Percentiles rank a stretch among this genome's conserved stretches.
Conservation (phyloP, 345 rosid species). For the Populus nigra region DNA sequence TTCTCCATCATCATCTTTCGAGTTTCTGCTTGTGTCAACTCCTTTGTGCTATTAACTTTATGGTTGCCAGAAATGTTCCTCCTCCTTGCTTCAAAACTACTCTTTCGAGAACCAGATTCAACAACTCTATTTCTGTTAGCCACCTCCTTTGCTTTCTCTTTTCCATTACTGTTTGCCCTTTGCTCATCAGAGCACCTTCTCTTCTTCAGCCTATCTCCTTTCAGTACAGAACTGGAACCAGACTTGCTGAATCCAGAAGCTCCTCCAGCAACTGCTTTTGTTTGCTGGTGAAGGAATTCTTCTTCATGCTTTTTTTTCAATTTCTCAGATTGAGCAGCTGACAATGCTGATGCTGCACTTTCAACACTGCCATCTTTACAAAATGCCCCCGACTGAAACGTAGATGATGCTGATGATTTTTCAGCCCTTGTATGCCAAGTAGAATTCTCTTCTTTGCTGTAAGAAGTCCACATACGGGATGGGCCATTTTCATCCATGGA, state of each 20-base stretch:
- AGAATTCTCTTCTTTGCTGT: conserved; percentile 13
- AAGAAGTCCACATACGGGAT: conserved; percentile 6
- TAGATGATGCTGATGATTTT: not conserved
- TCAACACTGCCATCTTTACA: conserved; percentile 13
- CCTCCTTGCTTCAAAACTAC: conserved; percentile 9
- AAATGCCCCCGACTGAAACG: conserved; percentile 15
- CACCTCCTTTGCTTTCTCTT: conserved; percentile 6
- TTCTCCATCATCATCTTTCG: conserved; percentile 33
- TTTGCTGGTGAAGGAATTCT: conserved; percentile 12
- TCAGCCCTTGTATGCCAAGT: conserved; percentile 3
- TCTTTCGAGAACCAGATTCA: conserved; percentile 10
- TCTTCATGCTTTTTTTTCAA: conserved; percentile 28
- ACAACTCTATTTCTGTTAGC: conserved; percentile 11
- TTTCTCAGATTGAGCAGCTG: conserved; percentile 21
- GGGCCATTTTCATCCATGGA: conserved; percentile 22
- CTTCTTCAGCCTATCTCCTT: conserved; percentile 26
- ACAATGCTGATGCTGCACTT: conserved; percentile 8
- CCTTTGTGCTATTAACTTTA: conserved; percentile 9
- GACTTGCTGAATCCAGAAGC: conserved; percentile 10
- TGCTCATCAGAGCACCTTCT: conserved; percentile 26
- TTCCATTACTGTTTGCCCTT: not conserved
- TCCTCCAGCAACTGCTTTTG: conserved; percentile 13
- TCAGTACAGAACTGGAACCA: conserved; percentile 12
- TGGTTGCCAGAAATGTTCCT: conserved; percentile 15
- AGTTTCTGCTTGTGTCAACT: conserved; percentile 24